Evolutionary conservation across 176 grass and related monocot genomes (phyloP).

Genomic region (Musa beccarii): DNA sequence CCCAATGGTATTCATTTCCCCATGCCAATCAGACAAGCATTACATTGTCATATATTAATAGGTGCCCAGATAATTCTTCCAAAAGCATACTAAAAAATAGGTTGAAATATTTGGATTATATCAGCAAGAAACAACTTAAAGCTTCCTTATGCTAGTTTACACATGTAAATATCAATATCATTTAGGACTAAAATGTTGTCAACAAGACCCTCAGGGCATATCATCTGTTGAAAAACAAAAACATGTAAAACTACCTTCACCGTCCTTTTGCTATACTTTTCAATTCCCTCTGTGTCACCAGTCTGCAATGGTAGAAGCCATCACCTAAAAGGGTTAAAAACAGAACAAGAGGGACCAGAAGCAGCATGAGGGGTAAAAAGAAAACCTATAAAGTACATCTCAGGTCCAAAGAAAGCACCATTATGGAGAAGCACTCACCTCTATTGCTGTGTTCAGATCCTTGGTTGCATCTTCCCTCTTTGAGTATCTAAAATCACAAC

Average conservation of each 20-base stretch:
- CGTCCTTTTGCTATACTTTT: slow-evolving; percentile 91
- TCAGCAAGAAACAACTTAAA: too few relatives aligned
- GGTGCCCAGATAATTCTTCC: too few relatives aligned
- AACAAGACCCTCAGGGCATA: neutral
- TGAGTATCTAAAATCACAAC: slow-evolving; percentile 48
- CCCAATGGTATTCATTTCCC: too few relatives aligned
- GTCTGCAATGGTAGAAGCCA: slow-evolving; percentile 38
- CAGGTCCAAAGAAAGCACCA: neutral
- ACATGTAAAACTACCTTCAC: slow-evolving; percentile 44
- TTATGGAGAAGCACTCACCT: slow-evolving; percentile 35
- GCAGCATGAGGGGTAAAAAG: neutral
- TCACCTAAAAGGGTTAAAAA: slow-evolving; percentile 12
- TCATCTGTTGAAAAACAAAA: neutral
- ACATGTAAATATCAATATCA: too few relatives aligned
- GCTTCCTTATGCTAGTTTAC: too few relatives aligned
- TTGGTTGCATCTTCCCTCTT: slow-evolving; percentile 57
- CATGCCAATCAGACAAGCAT: too few relatives aligned
- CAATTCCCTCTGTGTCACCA: slow-evolving; percentile 66
- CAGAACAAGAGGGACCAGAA: neutral
- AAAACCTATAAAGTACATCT: neutral
- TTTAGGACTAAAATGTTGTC: too few relatives aligned
- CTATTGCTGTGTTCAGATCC: slow-evolving; percentile 59
- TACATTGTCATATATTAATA: too few relatives aligned
- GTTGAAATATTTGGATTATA: too few relatives aligned
- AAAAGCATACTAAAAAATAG: too few relatives aligned